phyloP scores from a whole-genome alignment of 495 filamentous ascomycete genomes.

The Stereocaulon alpinum region DNA sequence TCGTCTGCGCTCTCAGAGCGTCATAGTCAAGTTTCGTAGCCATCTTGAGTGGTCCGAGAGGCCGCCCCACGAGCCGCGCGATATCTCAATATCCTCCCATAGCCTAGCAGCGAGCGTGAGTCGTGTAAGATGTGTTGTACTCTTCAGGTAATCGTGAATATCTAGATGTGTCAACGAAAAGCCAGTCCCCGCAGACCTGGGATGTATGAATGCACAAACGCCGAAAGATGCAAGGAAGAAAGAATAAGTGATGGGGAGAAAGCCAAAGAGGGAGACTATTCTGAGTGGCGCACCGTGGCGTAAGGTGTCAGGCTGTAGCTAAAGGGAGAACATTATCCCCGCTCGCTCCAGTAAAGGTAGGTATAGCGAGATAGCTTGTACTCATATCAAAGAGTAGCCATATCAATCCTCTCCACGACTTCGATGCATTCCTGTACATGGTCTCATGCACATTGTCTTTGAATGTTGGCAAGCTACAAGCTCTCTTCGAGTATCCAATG shows the following conservation, averaged over 20 bases:
- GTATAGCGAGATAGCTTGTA: not conserved
- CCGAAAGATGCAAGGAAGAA: not conserved
- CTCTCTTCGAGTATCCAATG: not conserved
- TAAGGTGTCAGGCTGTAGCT: not conserved
- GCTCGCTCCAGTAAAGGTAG: not conserved
- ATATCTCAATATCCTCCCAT: conserved; percentile 1
- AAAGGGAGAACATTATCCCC: not conserved
- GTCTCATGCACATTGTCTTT: not conserved
- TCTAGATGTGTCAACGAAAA: not conserved
- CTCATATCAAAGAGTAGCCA: not conserved
- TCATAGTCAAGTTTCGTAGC: conserved; percentile 60
- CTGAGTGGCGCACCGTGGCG: not conserved
- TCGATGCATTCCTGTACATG: too few species aligned
- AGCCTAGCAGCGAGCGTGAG: too few species aligned
- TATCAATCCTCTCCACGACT: too few species aligned
- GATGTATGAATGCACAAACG: not conserved
- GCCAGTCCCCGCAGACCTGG: not conserved
- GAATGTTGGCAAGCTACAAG: not conserved
- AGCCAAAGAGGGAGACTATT: not conserved
- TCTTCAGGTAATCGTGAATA: not conserved
- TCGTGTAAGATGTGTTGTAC: not conserved
- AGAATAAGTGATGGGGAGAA: not conserved
- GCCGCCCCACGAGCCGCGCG: not conserved
- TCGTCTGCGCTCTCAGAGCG: conserved; percentile 71
- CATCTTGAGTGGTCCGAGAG: conserved; percentile 37